Base-by-base conservation (phyloP, 106 monocot species). In the Dendrobium nobile region DNA sequence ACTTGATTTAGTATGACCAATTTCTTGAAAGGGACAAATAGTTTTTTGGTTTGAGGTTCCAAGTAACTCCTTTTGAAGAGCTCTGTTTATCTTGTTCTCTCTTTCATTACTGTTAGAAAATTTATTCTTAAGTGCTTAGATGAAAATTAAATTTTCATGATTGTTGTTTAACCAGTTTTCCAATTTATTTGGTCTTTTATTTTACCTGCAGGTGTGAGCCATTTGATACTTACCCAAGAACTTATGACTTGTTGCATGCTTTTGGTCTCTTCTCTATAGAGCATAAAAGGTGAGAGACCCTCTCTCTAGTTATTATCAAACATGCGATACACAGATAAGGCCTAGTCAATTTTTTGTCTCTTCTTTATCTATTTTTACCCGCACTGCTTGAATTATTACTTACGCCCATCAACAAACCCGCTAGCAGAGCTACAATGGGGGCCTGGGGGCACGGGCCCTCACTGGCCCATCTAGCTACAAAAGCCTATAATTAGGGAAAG, bases 221-320 rank as follows among this genome's bases (percentile, higher is more conserved):
- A 65, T 93, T 93, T 77, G 93, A 93, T 81, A 93, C 93, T 26
- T 93, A 93, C 85, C 93, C 90, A 87, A 90, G 93, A 88, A 90
- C 90, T 20, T 93, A 90, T 79, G 93, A 93, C 84, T 56, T 93
- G 20, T 78, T 93, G 85, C 93, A 93, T 80, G 93, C 93, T 54
- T 87, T 72, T 82, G 80, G 88, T 47, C 87, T 93, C 65, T 90
- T 93, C 80, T 93, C 93, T 15, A 84, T 41, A 67, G 90, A 93
- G 67, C 73, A 82, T 43, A 90, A 89, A 80, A 90, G 93, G 90
- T 89, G 81, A 48, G 58, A 48, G 73, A 2, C 18, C 43, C 74
- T 20, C 44, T 80, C 28, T 79, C 48, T 72, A 9, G 72, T 72
- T 72, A 33, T 72, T 72, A 16, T 37, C 16, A 33, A 72, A 40